Conservation (phyloP, 257 asterid species). For the Forsythia viridissima region DNA sequence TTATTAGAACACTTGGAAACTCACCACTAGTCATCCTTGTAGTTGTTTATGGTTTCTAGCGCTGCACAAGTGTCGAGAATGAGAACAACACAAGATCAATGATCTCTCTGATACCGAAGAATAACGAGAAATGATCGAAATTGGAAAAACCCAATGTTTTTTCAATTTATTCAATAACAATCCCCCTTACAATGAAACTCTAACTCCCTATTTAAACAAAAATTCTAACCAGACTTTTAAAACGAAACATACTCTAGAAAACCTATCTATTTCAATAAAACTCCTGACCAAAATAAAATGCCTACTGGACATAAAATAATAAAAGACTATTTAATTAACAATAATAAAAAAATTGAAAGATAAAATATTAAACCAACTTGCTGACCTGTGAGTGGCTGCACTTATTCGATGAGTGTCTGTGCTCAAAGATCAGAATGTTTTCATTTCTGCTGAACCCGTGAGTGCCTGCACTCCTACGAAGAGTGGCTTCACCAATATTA, state of each 20-base stretch:
- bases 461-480: too few relatives aligned
- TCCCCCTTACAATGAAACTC: background rate
- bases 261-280: background rate
- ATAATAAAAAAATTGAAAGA: too few relatives aligned
- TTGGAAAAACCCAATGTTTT: background rate
- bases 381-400: too few relatives aligned
- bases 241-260: background rate
- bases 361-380: too few relatives aligned
- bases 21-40: background rate
- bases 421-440: too few relatives aligned
- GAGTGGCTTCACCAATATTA: too few relatives aligned
- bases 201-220: background rate
- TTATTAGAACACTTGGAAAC: background rate
- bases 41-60: background rate
- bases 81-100: background rate
- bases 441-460: too few relatives aligned
- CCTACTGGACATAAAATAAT: background rate
- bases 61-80: background rate
- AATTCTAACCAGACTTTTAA: background rate
- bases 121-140: background rate
- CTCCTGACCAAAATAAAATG: background rate
- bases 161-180: background rate
- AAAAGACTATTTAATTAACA: background rate
- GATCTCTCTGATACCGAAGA: background rate
- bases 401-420: too few relatives aligned